Percentiles rank a stretch among this genome's conserved stretches.
These are phyloP conservation scores for Arthromyces matolae DNA, from an alignment of 768 basidiomycete genomes.

Conservation along the genomic window DNA sequence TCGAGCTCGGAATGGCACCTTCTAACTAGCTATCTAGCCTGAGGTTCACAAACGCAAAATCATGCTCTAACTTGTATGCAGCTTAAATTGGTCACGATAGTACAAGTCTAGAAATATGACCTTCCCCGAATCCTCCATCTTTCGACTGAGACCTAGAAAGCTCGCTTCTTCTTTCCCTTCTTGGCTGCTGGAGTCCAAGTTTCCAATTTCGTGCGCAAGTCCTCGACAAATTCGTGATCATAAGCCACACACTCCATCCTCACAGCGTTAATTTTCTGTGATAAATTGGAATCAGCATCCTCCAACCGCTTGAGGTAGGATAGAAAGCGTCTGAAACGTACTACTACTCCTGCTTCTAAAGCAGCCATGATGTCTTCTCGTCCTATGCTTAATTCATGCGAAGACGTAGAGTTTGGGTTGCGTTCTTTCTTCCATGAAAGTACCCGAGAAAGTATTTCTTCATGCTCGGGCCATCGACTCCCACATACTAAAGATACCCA, in stretches of 20 bases:
- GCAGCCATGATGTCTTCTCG: slow-evolving; percentile 5
- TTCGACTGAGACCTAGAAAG: too few species aligned
- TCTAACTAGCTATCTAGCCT: too few species aligned
- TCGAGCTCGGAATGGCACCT: too few species aligned
- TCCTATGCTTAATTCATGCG: background rate
- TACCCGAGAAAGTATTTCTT: slow-evolving; percentile 24
- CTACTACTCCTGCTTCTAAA: slow-evolving; percentile 10
- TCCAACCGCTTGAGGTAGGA: background rate
- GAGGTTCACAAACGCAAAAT: too few species aligned
- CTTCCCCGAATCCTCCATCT: too few species aligned
- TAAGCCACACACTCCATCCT: slow-evolving; percentile 7
- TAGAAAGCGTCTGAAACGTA: background rate
- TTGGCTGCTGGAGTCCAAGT: background rate
- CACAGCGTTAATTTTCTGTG: slow-evolving; percentile 4
- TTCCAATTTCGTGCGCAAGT: background rate
- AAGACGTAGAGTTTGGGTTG: background rate
- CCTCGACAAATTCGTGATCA: slow-evolving; percentile 1
- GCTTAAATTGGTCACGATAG: too few species aligned
- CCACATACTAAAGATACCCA: slow-evolving; percentile 18
- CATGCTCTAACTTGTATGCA: too few species aligned
- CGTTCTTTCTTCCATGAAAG: slow-evolving; percentile 15
- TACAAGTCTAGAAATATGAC: too few species aligned
- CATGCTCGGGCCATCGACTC: slow-evolving; percentile 17
- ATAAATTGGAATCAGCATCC: background rate
- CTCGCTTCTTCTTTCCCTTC: background rate